Percentiles rank a stretch among this genome's conserved stretches.
These are phyloP conservation scores for Aphanomyces astaci DNA, from an alignment of 352 stramenopile genomes.

Conservation along the genomic window DNA sequence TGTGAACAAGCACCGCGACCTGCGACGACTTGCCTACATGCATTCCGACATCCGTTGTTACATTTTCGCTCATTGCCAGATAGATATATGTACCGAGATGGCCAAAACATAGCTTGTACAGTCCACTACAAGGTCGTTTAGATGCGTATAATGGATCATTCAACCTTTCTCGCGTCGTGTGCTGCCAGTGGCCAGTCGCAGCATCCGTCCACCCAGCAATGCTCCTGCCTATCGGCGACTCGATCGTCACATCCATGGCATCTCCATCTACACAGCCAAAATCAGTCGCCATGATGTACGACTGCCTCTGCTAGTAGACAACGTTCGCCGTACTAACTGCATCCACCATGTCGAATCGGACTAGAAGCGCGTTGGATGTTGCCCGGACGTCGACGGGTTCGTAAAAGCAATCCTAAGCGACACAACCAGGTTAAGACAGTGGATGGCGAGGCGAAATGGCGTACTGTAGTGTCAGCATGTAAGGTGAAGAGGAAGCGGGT, in stretches of 20 bases:
- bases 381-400: background rate
- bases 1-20: background rate
- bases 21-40: background rate
- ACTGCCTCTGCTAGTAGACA: background rate
- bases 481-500: background rate
- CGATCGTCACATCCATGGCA: background rate
- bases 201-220: background rate
- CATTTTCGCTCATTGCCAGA: background rate
- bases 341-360: background rate
- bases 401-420: background rate
- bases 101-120: slow-evolving; percentile 1
- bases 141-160: background rate
- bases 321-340: too few relatives aligned
- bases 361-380: background rate
- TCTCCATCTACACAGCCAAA: background rate
- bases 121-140: background rate
- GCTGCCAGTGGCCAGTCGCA: background rate
- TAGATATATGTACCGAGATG: background rate
- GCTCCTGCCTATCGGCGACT: background rate
- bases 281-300: background rate
- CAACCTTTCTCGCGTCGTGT: background rate
- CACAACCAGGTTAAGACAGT: background rate
- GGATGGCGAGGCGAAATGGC: background rate
- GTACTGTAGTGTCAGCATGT: background rate
- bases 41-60: background rate